Base-by-base conservation (phyloP, 2,329 filamentous ascomycete genomes). In the Aspergillus viridinutans region DNA sequence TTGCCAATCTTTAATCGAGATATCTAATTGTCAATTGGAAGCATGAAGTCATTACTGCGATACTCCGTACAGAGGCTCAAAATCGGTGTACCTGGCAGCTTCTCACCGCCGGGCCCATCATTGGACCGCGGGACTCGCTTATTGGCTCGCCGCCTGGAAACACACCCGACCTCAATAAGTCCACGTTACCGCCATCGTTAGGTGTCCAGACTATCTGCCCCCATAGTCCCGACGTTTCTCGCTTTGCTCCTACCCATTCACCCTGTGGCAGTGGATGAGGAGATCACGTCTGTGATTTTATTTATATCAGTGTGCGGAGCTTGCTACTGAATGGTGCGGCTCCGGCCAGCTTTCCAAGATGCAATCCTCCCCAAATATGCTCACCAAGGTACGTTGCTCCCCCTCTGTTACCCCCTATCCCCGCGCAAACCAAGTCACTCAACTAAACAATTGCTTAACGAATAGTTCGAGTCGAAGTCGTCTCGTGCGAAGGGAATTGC, bases 401-500 rank as follows among this genome's bases (percentile, higher is more conserved):
- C 59, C 58, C 61, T 58, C 54, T 51, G 53, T 32, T 57, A 58
- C 55, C 58, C 56, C 53, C 20, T 35, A 54, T 54, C 38, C 10
- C 45, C 48, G 50, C 57, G 50, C 43, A 49, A 35, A 32, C 21
- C 56, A 59, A 60, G 64, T 60, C 50, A 21, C 56, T 20, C 45
- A 53, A 55, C 67, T 72, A 61, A 74, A 57, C 20, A 47, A 57
- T 26, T 7, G 21, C 54, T 5, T 8, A 10, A 14, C 21, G n/a
- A 32, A 49, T 63, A 85, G 82, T 85, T 85, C 69, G 85, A 87
- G 71, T 86, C 84, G 59, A 87, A 87, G 74, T 87, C 84, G 49
- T 87, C 85, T 61, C 78, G 85, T 75, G 85, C 85, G 6, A 87
- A 87, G 70, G 85, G 85, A 71, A 85, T 87, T 69, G 85, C 85